These are phyloP conservation scores for Actinomortierella wolfii DNA, from an alignment of 371 early-diverging fungal species.

Conservation along the genomic window DNA sequence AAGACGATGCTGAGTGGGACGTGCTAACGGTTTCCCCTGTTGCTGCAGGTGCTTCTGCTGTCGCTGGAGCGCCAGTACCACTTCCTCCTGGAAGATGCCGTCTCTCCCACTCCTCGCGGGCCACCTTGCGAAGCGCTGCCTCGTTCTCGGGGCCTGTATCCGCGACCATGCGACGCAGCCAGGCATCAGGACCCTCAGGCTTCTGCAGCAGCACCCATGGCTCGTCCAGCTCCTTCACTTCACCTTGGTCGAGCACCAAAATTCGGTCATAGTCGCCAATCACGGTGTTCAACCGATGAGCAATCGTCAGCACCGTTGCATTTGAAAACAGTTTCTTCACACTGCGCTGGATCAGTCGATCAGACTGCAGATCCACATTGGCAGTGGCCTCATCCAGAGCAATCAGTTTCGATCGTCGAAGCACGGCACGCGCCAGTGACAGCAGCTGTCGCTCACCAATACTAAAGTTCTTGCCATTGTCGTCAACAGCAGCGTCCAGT, in stretches of 20 bases:
- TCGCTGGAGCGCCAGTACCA: too few species aligned
- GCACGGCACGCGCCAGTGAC: constrained; percentile 52
- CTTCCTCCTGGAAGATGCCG: background rate
- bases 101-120: constrained; percentile 40
- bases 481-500: constrained; percentile 47
- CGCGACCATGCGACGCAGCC: constrained; percentile 46
- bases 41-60: too few species aligned
- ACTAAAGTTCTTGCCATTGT: constrained; percentile 59
- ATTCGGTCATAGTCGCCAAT: constrained; percentile 68
- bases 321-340: constrained; percentile 50
- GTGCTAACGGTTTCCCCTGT: too few species aligned
- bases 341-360: constrained; percentile 52
- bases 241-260: constrained; percentile 62
- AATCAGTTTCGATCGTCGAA: constrained; percentile 58
- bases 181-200: constrained; percentile 10
- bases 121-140: constrained; percentile 26
- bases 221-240: constrained; percentile 59
- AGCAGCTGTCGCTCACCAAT: constrained; percentile 64
- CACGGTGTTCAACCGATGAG: constrained; percentile 75
- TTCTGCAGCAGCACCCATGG: constrained; percentile 42
- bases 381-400: constrained; percentile 71
- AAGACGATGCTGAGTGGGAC: too few species aligned
- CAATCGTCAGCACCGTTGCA: constrained; percentile 63
- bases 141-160: constrained; percentile 48
- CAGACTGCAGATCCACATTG: constrained; percentile 60